Base-by-base conservation (phyloP, 1,139 yeast species). In the Eremothecium coryli region DNA sequence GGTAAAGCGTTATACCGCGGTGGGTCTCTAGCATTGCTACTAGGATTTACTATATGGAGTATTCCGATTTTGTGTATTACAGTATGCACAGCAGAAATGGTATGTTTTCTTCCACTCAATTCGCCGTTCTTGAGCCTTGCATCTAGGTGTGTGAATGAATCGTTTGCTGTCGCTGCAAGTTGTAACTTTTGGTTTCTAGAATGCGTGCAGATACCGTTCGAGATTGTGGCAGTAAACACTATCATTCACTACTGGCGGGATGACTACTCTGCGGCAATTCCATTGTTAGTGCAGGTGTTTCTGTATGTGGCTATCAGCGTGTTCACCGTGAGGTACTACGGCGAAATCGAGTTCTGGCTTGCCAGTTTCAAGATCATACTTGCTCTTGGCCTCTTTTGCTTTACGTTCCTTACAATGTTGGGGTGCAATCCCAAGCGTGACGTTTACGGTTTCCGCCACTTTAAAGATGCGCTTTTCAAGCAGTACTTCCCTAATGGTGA, bases 271-370 rank as follows among this genome's bases (percentile, higher is more conserved):
- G 76, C 76, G 25, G 88, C 72, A 29, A 79, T 72, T 46, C 76
- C 75, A 27, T 63, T 82, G 36, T 65, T 72, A 9, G 62, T 81
- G 9, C 88, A 81, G 54, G 66, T 80, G 29, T 71, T 65, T 13
- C 56, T 78, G 18, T 82, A 81, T 50, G 68, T 74, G 23, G 40
- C 70, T 23, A 77, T 84, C 44, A 79, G 82, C 44, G 58, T 81
- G 16, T 72, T 79, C 46, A 86, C 90, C 0, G 94, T 84, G 26
- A 66, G 68, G 39, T 64, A 69, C 37, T 84, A 78, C 52, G 94
- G 94, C 25, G 94, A 82, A 53, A 55, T 72, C 32, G 94, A 82
- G 57, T 82, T 82, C 52, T 81, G 88, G 88, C 61, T 82, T 21
- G 74, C 88, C 4, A 64, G 82, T 33, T 79, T 82, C 33, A 84